Conservation (phyloP, 305 asterid species). For the Solanum hybrid region DNA sequence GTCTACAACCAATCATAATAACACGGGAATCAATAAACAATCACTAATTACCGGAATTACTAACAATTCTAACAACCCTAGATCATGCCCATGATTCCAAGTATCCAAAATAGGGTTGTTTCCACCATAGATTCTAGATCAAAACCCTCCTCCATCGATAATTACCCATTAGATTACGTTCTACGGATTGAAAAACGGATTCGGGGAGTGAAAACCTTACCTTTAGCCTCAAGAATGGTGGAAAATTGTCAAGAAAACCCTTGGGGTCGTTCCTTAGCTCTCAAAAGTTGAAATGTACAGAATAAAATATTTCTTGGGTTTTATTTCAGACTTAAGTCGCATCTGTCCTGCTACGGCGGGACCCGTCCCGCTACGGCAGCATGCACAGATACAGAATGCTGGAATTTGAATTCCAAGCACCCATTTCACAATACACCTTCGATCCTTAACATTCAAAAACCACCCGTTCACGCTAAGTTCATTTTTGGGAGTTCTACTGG, state of each 20-base stretch:
- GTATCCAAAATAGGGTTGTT: not conserved
- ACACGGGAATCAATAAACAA: not conserved
- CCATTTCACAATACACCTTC: no score
- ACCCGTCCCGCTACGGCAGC: no score
- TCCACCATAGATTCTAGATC: not conserved
- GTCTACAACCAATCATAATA: not conserved
- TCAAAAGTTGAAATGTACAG: not conserved
- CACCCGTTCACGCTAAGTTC: no score
- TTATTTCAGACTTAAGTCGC: no score
- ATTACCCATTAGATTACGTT: not conserved
- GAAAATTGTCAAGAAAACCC: not conserved
- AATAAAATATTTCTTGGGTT: no score
- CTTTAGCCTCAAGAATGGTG: not conserved
- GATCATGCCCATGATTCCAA: not conserved
- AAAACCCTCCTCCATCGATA: not conserved
- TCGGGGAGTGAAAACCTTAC: not conserved
- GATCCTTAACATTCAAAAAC: no score
- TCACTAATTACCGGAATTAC: not conserved
- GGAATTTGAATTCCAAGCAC: no score
- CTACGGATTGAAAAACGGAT: fast-evolving
- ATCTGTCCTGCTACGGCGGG: no score
- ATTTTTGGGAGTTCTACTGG: no score
- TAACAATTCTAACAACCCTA: not conserved
- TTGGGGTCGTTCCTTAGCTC: not conserved
- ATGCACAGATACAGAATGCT: no score